Conservation (phyloP, 805 yeast genomes). For the Ogataea pignaliae region DNA sequence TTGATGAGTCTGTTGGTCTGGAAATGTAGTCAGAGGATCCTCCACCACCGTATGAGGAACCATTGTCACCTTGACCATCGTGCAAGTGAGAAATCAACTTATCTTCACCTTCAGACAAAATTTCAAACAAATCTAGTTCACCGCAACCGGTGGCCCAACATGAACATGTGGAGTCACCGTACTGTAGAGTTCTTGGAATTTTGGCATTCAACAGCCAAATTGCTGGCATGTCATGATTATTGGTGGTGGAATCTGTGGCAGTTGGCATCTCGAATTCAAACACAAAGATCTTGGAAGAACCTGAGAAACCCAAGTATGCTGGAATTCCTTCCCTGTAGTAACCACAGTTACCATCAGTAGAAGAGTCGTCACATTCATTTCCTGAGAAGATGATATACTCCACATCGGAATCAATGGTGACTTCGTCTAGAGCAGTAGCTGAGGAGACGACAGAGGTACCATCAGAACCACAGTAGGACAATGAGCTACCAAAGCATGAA, state of each 20-base stretch:
- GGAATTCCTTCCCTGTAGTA: slow-evolving; percentile 78
- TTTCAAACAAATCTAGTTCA: slow-evolving; percentile 92
- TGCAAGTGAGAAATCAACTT: slow-evolving; percentile 80
- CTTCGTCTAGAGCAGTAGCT: slow-evolving; percentile 65
- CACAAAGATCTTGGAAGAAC: slow-evolving; percentile 77
- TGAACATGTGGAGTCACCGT: slow-evolving; percentile 80
- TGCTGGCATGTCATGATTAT: slow-evolving; percentile 95
- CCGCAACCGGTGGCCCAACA: slow-evolving; percentile 99
- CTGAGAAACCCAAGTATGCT: slow-evolving; percentile 86
- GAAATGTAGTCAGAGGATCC: slow-evolving; percentile 85
- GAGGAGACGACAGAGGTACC: slow-evolving; percentile 69
- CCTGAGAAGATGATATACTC: slow-evolving; percentile 85
- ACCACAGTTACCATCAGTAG: slow-evolving; percentile 62
- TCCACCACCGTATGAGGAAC: slow-evolving; percentile 56
- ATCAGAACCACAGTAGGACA: slow-evolving; percentile 77
- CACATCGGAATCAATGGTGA: slow-evolving; percentile 61
- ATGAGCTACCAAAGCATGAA: slow-evolving; percentile 82
- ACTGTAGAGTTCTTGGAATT: slow-evolving; percentile 94
- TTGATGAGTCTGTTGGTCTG: slow-evolving; percentile 74
- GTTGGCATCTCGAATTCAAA: slow-evolving; percentile 94
- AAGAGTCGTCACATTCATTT: slow-evolving; percentile 45
- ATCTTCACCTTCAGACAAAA: slow-evolving; percentile 69
- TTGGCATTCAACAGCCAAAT: slow-evolving; percentile 93
- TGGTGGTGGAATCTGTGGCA: slow-evolving; percentile 39
- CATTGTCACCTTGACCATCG: slow-evolving; percentile 68